Evolutionary conservation across 208 protist species (phyloP).

Genomic region (Trypanosoma rangeli): DNA sequence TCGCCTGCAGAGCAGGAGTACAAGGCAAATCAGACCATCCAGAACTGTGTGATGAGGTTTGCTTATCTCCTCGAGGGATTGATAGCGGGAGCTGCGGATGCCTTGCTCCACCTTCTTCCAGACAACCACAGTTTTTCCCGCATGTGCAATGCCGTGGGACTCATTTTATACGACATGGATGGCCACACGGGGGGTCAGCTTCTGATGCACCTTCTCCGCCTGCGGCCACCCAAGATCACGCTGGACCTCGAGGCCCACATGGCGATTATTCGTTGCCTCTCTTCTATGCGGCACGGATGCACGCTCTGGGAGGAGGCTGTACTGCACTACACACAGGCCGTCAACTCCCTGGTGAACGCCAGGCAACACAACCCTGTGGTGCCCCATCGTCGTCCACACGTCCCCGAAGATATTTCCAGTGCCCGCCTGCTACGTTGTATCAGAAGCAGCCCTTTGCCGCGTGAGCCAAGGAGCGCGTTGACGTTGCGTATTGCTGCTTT

Average conservation of each 20-base stretch:
- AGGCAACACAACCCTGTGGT: not conserved
- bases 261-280: constrained; percentile 16
- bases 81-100: not conserved
- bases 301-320: constrained; percentile 24
- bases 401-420: constrained; percentile 7
- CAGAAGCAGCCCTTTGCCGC: constrained; percentile 12
- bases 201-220: constrained; percentile 16
- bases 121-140: constrained; percentile 19
- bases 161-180: constrained; percentile 27
- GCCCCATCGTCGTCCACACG: not conserved
- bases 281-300: constrained; percentile 27
- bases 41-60: constrained; percentile 19
- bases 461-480: constrained; percentile 10
- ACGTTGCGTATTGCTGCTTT: constrained; percentile 17
- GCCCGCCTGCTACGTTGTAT: constrained; percentile 26
- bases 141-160: constrained; percentile 23
- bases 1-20: constrained; percentile 13
- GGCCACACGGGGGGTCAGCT: constrained; percentile 12
- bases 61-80: constrained; percentile 21
- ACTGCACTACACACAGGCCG: constrained; percentile 9
- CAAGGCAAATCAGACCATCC: constrained; percentile 5
- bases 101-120: constrained; percentile 6
- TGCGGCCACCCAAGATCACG: not conserved
- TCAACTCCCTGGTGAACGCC: not conserved
- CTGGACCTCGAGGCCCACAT: constrained; percentile 24